Evolutionary conservation across 768 basidiomycete species (phyloP).

Genomic region (Rhodotorula diobovata): DNA sequence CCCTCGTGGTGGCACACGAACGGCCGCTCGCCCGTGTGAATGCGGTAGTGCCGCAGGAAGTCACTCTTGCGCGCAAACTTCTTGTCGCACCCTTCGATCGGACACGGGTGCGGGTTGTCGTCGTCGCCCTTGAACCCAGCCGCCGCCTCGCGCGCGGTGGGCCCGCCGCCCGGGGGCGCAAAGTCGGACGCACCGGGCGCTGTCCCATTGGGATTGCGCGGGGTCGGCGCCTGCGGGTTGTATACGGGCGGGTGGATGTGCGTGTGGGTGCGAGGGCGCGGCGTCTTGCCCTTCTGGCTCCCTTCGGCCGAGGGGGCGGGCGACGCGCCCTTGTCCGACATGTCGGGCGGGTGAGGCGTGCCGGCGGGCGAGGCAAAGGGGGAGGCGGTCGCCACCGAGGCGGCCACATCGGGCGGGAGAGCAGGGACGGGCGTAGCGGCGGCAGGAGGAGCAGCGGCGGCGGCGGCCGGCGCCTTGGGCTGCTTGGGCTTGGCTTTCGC

Average conservation of each 20-base stretch:
- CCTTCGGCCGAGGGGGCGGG: conserved; percentile 3
- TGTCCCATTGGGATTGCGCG: conserved; percentile 35
- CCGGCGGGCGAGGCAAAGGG: not conserved
- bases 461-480: not conserved
- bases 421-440: not conserved
- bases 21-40: conserved; percentile 85
- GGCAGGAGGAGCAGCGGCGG: not conserved
- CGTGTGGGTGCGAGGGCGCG: not conserved
- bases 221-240: conserved; percentile 25
- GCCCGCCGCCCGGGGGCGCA: conserved; percentile 24
- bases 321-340: not conserved
- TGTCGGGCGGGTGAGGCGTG: too few relatives aligned
- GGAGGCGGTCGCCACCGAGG: not conserved
- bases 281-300: not conserved
- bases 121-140: conserved; percentile 31
- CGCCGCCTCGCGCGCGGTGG: conserved; percentile 33
- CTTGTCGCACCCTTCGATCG: conserved; percentile 60
- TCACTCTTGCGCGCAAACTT: conserved; percentile 78
- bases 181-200: conserved; percentile 33
- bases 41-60: conserved; percentile 75
- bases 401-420: not conserved
- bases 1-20: conserved; percentile 65
- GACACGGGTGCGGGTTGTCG: conserved; percentile 35
- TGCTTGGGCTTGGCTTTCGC: not conserved
- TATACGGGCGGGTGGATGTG: conserved; percentile 17